Evolutionary conservation across 2,329 filamentous ascomycete species (phyloP).

Genomic region (Penicillium sclerotigenum): DNA sequence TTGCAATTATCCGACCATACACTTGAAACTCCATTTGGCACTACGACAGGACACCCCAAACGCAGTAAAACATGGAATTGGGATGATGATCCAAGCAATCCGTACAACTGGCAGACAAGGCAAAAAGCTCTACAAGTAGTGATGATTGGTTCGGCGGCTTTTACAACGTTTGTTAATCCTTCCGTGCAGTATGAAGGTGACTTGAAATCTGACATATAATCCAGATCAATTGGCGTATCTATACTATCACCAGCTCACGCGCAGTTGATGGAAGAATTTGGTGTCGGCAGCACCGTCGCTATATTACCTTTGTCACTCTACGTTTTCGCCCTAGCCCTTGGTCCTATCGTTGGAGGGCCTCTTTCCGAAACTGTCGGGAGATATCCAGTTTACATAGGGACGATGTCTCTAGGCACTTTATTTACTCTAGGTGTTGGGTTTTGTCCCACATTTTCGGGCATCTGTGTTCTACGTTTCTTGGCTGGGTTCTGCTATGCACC

Average conservation of each 20-base stretch:
- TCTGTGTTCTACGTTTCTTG: conserved; percentile 17
- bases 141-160: conserved; percentile 16
- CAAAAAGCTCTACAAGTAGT: conserved; percentile 11
- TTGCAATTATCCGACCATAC: not conserved
- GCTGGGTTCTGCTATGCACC: conserved; percentile 19
- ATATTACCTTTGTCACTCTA: conserved; percentile 20
- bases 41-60: not conserved
- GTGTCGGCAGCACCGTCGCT: conserved; percentile 13
- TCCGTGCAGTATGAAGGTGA: not conserved
- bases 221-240: conserved; percentile 15
- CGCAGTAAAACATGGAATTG: not conserved
- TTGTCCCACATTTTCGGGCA: conserved; percentile 6
- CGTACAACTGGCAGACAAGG: conserved; percentile 17
- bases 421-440: conserved; percentile 19
- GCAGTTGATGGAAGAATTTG: conserved; percentile 16
- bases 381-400: conserved; percentile 19
- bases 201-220: not conserved
- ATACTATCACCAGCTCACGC: conserved; percentile 16
- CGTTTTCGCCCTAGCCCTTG: conserved; percentile 16
- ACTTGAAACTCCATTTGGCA: not conserved
- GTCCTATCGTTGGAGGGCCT: conserved; percentile 24
- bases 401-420: conserved; percentile 12
- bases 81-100: conserved; percentile 9
- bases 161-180: conserved; percentile 12
- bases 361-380: conserved; percentile 25